Percentiles rank a stretch among this genome's conserved stretches.
Conservation (phyloP, 2,329 filamentous ascomycete genomes). For the Akanthomyces uredinophilus region DNA sequence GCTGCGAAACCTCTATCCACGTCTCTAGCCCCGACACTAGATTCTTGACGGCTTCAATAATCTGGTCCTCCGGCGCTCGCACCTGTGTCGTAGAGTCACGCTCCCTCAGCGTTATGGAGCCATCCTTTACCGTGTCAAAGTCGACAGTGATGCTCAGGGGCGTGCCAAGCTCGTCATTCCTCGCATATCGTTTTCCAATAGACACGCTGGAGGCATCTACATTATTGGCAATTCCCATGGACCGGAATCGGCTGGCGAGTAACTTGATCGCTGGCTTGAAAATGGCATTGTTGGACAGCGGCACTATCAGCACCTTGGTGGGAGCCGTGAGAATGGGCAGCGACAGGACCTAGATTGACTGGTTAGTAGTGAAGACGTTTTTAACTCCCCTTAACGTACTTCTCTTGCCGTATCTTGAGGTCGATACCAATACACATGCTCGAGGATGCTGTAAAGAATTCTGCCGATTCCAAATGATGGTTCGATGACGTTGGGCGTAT, state of each 20-base stretch:
- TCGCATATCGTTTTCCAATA: slow-evolving; percentile 82
- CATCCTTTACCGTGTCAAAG: slow-evolving; percentile 82
- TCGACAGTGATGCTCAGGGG: slow-evolving; percentile 84
- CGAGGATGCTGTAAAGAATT: slow-evolving; percentile 49
- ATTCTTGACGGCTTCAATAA: slow-evolving; percentile 62
- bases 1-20: slow-evolving; percentile 40
- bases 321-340: slow-evolving; percentile 60
- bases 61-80: slow-evolving; percentile 67
- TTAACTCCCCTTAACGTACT: background rate
- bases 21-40: slow-evolving; percentile 36
- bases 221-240: slow-evolving; percentile 66
- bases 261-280: slow-evolving; percentile 66
- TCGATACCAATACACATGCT: slow-evolving; percentile 83
- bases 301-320: slow-evolving; percentile 81
- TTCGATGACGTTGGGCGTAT: slow-evolving; percentile 87
- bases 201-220: slow-evolving; percentile 78
- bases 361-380: background rate
- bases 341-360: slow-evolving; percentile 32
- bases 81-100: slow-evolving; percentile 82
- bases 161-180: slow-evolving; percentile 87
- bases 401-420: slow-evolving; percentile 61
- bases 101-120: slow-evolving; percentile 75
- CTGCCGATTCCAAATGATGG: slow-evolving; percentile 84
- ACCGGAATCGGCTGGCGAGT: slow-evolving; percentile 65
- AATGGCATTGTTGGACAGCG: slow-evolving; percentile 67